phyloP scores from a whole-genome alignment of 371 early-diverging fungal genomes.

The Coemansia sp. region DNA sequence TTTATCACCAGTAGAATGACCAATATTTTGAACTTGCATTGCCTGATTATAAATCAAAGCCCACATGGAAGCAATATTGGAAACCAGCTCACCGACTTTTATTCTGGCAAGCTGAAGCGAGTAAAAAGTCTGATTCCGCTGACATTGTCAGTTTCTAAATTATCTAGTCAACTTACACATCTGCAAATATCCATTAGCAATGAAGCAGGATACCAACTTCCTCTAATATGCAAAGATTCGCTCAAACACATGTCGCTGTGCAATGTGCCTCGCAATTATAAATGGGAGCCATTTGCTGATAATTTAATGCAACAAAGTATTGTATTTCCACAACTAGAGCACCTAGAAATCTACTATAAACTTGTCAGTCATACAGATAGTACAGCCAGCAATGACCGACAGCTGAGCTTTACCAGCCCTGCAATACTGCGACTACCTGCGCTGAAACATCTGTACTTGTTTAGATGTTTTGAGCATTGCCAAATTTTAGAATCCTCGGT shows the following conservation, averaged over 20 bases:
- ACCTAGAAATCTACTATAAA: conserved; percentile 11
- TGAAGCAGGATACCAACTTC: neutral
- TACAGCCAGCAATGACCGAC: neutral
- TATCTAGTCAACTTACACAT: conserved; percentile 4
- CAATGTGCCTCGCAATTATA: conserved; percentile 10
- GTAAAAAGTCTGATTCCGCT: conserved; percentile 13
- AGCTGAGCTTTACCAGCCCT: too few relatives aligned
- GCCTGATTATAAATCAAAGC: neutral
- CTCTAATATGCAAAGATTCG: neutral
- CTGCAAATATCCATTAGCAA: conserved; percentile 3
- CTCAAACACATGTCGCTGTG: conserved; percentile 7
- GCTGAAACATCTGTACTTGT: conserved; percentile 4
- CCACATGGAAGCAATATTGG: neutral
- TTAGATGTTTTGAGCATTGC: conserved; percentile 9
- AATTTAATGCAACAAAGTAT: neutral
- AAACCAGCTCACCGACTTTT: conserved; percentile 2
- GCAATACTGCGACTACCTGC: neutral
- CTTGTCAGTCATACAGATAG: neutral
- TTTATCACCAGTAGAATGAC: conserved; percentile 5
- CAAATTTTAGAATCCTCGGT: conserved; percentile 5
- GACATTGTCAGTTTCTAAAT: neutral
- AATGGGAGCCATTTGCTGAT: neutral
- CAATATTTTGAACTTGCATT: neutral
- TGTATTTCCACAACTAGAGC: conserved; percentile 1
- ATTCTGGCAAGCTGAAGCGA: neutral